phyloP scores from a whole-genome alignment of 2,329 filamentous ascomycete species.

The Claviceps spartinae region DNA sequence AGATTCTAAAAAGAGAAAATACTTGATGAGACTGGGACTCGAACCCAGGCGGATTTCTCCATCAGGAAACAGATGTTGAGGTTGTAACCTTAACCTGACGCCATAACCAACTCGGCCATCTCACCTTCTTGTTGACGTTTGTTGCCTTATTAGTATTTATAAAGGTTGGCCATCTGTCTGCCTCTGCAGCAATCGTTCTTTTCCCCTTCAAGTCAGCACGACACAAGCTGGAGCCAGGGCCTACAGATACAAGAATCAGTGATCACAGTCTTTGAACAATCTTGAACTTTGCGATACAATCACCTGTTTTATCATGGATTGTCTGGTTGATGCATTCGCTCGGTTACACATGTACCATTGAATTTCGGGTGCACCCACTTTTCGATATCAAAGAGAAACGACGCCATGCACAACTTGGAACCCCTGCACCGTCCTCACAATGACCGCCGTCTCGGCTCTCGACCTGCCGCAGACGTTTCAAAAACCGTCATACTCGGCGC shows the following conservation, averaged over 20 bases:
- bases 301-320: not conserved
- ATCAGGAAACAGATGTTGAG: conserved; percentile 18
- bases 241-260: not conserved
- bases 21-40: conserved; percentile 20
- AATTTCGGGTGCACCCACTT: not conserved
- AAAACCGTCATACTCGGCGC: conserved; percentile 50
- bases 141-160: rapidly evolving
- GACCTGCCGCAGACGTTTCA: conserved; percentile 77
- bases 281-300: not conserved
- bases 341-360: not conserved
- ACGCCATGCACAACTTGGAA: not conserved
- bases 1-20: not conserved
- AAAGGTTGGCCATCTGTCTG: rapidly evolving
- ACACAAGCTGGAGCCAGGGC: not conserved
- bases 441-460: conserved; percentile 14
- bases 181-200: not conserved
- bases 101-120: conserved; percentile 25
- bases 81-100: conserved; percentile 20
- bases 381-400: not conserved
- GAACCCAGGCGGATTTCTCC: conserved; percentile 24
- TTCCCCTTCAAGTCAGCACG: too few relatives aligned
- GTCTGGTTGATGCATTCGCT: not conserved
- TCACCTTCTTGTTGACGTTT: conserved; percentile 12
- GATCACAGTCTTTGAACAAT: not conserved
- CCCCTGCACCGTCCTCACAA: not conserved